Percentiles rank a stretch among this genome's conserved stretches.
Conservation (phyloP, 495 filamentous ascomycete species). For the Cudoniella acicularis region DNA sequence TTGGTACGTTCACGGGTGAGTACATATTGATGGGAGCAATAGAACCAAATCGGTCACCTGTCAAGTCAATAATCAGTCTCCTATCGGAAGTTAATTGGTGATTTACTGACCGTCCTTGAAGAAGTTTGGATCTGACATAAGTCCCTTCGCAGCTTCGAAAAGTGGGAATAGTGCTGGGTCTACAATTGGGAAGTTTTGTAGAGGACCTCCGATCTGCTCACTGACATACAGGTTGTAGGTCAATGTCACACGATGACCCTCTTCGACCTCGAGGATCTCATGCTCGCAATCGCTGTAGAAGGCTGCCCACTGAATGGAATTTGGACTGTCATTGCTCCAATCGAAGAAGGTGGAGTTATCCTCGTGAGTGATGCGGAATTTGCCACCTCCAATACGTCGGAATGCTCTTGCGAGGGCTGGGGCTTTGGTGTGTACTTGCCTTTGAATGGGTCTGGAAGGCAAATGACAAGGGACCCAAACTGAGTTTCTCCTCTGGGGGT, state of each 20-base stretch:
- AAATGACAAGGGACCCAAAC: slow-evolving; percentile 55
- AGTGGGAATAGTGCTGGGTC: slow-evolving; percentile 5
- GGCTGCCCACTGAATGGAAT: slow-evolving; percentile 50
- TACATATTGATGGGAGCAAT: too few species aligned
- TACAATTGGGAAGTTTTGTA: neutral
- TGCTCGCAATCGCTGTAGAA: slow-evolving; percentile 63
- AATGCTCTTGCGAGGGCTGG: neutral
- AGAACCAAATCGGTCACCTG: too few species aligned
- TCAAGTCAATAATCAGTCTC: too few species aligned
- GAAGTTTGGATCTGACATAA: neutral
- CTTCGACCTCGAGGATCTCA: slow-evolving; percentile 50
- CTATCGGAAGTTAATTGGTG: too few species aligned
- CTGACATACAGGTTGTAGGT: slow-evolving; percentile 55
- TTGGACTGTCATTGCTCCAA: slow-evolving; percentile 31
- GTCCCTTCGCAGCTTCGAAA: neutral
- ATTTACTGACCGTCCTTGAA: neutral
- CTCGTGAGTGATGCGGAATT: slow-evolving; percentile 33
- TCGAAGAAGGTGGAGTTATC: slow-evolving; percentile 36
- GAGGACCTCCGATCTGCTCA: slow-evolving; percentile 13
- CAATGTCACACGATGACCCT: slow-evolving; percentile 51
- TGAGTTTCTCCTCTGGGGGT: slow-evolving; percentile 45
- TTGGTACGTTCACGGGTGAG: too few species aligned
- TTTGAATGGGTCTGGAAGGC: slow-evolving; percentile 42
- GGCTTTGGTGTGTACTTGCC: slow-evolving; percentile 26
- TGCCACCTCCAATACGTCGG: slow-evolving; percentile 30